Conservation (phyloP, 2,329 filamentous ascomycete genomes). For the Herpotrichia juniperi region DNA sequence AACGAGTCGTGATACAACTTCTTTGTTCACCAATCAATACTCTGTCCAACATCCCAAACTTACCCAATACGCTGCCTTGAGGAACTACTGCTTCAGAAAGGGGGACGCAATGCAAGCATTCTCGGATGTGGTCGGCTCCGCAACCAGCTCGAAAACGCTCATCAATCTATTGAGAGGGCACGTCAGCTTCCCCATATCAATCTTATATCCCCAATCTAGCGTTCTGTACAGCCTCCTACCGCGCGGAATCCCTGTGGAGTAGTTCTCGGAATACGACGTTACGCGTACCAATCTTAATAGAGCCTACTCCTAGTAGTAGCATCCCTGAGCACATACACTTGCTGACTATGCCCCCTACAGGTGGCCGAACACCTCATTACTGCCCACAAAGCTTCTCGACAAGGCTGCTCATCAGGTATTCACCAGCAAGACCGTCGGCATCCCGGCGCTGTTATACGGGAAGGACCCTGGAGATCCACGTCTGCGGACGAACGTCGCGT, state of each 20-base stretch:
- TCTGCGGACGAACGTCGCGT: constrained; percentile 69
- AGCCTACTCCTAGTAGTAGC: background rate
- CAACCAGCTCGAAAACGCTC: constrained; percentile 36
- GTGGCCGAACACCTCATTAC: constrained; percentile 69
- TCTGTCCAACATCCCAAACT: constrained; percentile 16
- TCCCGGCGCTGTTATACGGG: constrained; percentile 76
- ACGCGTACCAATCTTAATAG: background rate
- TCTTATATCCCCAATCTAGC: background rate
- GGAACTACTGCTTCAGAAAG: background rate
- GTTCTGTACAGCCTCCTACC: background rate
- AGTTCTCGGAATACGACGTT: background rate
- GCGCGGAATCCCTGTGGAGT: background rate
- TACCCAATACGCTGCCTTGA: constrained; percentile 2
- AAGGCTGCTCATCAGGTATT: constrained; percentile 67
- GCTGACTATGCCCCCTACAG: constrained; percentile 62
- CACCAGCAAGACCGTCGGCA: constrained; percentile 62
- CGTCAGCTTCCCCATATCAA: constrained; percentile 23
- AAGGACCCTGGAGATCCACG: constrained; percentile 71
- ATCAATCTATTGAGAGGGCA: constrained; percentile 46
- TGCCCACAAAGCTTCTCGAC: constrained; percentile 69
- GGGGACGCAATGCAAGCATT: constrained; percentile 28
- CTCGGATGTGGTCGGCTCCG: constrained; percentile 37
- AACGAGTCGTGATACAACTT: background rate
- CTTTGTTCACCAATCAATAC: constrained; percentile 6
- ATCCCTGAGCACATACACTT: constrained; percentile 1